Percentiles rank a stretch among this genome's conserved stretches.
These are phyloP conservation scores for Daldinia concentrica DNA, from an alignment of 495 filamentous ascomycete genomes.

Conservation along the genomic window DNA sequence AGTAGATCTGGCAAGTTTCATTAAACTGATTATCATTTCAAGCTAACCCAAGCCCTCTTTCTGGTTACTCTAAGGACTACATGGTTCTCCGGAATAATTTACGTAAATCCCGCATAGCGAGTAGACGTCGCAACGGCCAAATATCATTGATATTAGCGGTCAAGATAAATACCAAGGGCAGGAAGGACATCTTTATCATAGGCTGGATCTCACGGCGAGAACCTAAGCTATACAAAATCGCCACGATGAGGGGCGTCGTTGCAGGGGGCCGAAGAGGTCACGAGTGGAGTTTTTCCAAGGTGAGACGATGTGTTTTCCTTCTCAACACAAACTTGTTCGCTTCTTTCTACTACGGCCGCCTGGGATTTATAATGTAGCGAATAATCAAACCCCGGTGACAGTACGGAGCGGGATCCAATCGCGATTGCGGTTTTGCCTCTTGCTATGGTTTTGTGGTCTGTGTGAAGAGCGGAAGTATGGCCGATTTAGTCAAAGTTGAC, in stretches of 20 bases:
- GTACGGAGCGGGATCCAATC: background rate
- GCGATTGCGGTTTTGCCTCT: background rate
- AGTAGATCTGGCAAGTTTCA: background rate
- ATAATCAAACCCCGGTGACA: background rate
- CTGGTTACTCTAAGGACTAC: background rate
- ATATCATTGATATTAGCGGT: conserved; percentile 14
- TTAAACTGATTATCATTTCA: background rate
- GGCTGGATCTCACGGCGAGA: conserved; percentile 16
- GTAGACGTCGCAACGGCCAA: conserved; percentile 11
- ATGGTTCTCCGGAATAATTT: background rate
- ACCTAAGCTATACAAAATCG: conserved; percentile 13
- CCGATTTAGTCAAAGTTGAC: conserved; percentile 4
- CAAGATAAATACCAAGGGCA: conserved; percentile 9
- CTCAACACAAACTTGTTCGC: background rate
- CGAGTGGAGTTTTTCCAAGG: conserved; percentile 52
- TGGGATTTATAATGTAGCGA: background rate
- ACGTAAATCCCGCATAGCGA: conserved; percentile 18
- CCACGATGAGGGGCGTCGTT: conserved; percentile 48
- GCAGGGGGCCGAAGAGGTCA: conserved; percentile 47
- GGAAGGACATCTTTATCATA: conserved; percentile 10
- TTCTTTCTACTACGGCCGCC: conserved; percentile 3
- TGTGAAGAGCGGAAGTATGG: conserved; percentile 2
- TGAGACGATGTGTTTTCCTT: conserved; percentile 30
- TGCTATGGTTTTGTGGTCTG: conserved; percentile 5
- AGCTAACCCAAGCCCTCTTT: background rate